These are phyloP conservation scores for Tulasnella sp. DNA, from an alignment of 768 basidiomycete species.

Conservation along the genomic window DNA sequence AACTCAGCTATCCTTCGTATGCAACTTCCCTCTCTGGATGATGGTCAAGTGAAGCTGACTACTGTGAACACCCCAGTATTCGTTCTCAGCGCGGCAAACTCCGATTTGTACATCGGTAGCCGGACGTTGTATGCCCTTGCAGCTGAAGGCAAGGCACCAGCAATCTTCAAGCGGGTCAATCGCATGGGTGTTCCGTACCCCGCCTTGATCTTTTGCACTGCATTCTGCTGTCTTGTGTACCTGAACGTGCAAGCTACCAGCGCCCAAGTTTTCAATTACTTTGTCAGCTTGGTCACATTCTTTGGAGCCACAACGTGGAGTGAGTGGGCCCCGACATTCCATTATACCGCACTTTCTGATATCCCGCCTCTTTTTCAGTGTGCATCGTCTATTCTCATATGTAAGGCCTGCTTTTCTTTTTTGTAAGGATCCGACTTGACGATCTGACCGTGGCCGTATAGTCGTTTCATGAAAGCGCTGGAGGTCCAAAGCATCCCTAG, in stretches of 20 bases:
- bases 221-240: constrained; percentile 62
- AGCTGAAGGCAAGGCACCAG: constrained; percentile 39
- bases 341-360: constrained; percentile 16
- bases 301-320: constrained; percentile 49
- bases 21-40: background rate
- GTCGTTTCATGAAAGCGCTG: constrained; percentile 57
- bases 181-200: constrained; percentile 43
- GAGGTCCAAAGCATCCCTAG: constrained; percentile 50
- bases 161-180: constrained; percentile 39
- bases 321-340: constrained; percentile 15
- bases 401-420: constrained; percentile 44
- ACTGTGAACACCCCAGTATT: background rate
- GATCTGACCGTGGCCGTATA: constrained; percentile 33
- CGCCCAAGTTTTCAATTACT: constrained; percentile 51
- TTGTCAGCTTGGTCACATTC: constrained; percentile 50
- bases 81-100: constrained; percentile 61
- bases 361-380: constrained; percentile 33
- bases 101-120: constrained; percentile 58
- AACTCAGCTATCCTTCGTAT: constrained; percentile 45
- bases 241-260: constrained; percentile 57
- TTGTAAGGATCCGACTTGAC: background rate
- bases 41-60: background rate
- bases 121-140: constrained; percentile 40
- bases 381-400: constrained; percentile 64
- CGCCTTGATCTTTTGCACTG: constrained; percentile 57